These are phyloP conservation scores for Cordyceps javanica DNA, from an alignment of 2,329 filamentous ascomycete species.

Conservation along the genomic window DNA sequence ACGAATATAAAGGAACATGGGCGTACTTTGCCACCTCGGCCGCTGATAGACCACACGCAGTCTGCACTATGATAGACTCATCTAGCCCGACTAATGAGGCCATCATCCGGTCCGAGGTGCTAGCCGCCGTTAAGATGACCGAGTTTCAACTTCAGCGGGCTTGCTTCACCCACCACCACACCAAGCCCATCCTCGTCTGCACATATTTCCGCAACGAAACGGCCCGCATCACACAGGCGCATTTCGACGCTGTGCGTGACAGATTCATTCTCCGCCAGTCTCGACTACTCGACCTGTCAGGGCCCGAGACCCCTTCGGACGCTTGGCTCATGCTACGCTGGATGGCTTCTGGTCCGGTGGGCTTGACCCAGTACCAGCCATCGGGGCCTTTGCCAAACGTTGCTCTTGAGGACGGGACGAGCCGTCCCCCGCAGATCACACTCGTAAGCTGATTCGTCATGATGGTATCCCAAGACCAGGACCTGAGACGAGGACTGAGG, in stretches of 20 bases:
- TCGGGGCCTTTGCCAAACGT: no score
- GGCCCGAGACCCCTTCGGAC: background rate
- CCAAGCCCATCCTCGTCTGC: background rate
- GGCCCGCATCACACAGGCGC: background rate
- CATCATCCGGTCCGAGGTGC: background rate
- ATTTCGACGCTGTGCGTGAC: background rate
- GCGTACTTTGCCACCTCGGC: background rate
- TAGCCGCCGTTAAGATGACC: background rate
- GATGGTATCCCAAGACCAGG: no score
- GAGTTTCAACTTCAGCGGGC: background rate
- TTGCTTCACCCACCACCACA: conserved; percentile 1
- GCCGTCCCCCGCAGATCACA: no score
- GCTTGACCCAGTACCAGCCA: background rate
- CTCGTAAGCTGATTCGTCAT: no score
- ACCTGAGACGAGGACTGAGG: no score
- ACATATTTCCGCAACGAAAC: background rate
- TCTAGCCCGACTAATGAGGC: background rate
- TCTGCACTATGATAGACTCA: background rate
- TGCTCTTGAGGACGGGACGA: no score
- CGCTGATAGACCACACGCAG: background rate
- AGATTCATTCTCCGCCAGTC: background rate
- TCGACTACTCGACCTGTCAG: background rate
- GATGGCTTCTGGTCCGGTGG: background rate
- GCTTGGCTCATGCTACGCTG: background rate
- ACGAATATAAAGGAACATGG: background rate